These are phyloP conservation scores for Penicillium sp. DNA, from an alignment of 2,329 filamentous ascomycete genomes.

Conservation along the genomic window DNA sequence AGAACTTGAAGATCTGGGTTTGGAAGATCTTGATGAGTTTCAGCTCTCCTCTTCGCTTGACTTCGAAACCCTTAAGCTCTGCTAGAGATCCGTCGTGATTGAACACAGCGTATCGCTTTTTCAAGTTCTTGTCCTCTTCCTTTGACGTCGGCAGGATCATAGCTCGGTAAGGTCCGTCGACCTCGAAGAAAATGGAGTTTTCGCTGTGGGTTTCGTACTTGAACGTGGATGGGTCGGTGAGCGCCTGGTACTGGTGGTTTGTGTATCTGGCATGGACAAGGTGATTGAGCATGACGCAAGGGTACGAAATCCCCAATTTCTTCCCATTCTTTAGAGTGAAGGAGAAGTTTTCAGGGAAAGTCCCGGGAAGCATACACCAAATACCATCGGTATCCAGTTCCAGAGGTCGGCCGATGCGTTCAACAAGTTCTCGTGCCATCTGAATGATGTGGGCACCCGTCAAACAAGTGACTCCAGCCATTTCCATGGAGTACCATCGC, in stretches of 20 bases:
- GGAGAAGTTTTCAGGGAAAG: conserved; percentile 92
- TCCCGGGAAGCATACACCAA: conserved; percentile 97
- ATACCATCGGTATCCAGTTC: conserved; percentile 98
- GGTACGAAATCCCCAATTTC: conserved; percentile 94
- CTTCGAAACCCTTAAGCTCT: conserved; percentile 94
- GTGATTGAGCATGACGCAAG: conserved; percentile 98
- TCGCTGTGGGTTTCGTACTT: conserved; percentile 97
- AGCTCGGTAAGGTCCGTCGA: conserved; percentile 94
- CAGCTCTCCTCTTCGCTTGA: conserved; percentile 94
- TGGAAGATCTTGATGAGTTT: conserved; percentile 99
- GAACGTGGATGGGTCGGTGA: conserved; percentile 74
- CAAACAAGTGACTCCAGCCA: conserved; percentile 97
- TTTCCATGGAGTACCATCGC: conserved; percentile 98
- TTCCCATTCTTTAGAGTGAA: conserved; percentile 96
- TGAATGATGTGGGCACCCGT: conserved; percentile 97
- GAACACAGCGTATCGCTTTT: conserved; percentile 98
- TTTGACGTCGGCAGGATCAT: conserved; percentile 98
- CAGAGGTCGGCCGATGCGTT: conserved; percentile 85
- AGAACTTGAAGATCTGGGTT: conserved; percentile 99
- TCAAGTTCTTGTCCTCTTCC: conserved; percentile 98
- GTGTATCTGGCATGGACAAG: conserved; percentile 92
- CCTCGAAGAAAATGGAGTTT: conserved; percentile 99
- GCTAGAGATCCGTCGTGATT: conserved; percentile 95
- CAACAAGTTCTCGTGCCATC: conserved; percentile 87
- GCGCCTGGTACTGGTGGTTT: conserved; percentile 93